Conservation (phyloP, 2,329 filamentous ascomycete species). For the Ophiostoma himal-ulmi region DNA sequence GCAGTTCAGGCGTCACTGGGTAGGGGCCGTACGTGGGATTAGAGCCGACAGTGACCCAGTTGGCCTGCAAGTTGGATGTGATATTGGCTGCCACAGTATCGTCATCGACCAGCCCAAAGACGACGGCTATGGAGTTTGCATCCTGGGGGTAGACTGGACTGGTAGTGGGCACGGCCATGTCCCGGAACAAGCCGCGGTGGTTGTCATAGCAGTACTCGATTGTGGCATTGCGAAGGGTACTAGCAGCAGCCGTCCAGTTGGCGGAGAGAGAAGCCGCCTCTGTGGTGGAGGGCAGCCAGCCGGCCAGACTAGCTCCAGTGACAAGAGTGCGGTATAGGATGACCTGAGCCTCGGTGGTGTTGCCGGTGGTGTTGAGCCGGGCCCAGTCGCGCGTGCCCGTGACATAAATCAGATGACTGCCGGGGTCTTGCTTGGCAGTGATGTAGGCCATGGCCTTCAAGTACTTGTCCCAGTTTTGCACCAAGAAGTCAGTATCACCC, state of each 20-base stretch:
- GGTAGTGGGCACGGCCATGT: conserved; percentile 44
- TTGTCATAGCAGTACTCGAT: conserved; percentile 46
- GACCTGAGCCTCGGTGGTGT: conserved; percentile 48
- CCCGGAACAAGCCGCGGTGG: conserved; percentile 45
- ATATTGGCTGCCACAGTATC: conserved; percentile 34
- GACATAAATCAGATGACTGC: conserved; percentile 42
- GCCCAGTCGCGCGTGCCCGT: conserved; percentile 49
- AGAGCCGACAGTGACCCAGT: conserved; percentile 39
- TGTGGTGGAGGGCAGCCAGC: conserved; percentile 39
- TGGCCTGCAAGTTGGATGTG: conserved; percentile 41
- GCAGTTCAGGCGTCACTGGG: conserved; percentile 50
- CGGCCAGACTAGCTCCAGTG: conserved; percentile 47
- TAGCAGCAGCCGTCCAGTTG: conserved; percentile 42
- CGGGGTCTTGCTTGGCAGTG: conserved; percentile 27
- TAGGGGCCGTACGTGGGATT: conserved; percentile 31
- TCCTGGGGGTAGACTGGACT: conserved; percentile 52
- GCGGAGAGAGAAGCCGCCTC: conserved; percentile 40
- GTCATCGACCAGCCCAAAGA: conserved; percentile 40
- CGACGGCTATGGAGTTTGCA: conserved; percentile 51
- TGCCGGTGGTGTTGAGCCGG: conserved; percentile 43
- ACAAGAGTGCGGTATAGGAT: conserved; percentile 50
- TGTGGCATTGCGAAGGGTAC: conserved; percentile 40
- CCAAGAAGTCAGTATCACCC: conserved; percentile 39
- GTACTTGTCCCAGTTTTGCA: conserved; percentile 33
- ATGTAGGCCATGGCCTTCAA: conserved; percentile 31